phyloP scores from a whole-genome alignment of 2,329 filamentous ascomycete species.

The Plenodomus biglobosus region DNA sequence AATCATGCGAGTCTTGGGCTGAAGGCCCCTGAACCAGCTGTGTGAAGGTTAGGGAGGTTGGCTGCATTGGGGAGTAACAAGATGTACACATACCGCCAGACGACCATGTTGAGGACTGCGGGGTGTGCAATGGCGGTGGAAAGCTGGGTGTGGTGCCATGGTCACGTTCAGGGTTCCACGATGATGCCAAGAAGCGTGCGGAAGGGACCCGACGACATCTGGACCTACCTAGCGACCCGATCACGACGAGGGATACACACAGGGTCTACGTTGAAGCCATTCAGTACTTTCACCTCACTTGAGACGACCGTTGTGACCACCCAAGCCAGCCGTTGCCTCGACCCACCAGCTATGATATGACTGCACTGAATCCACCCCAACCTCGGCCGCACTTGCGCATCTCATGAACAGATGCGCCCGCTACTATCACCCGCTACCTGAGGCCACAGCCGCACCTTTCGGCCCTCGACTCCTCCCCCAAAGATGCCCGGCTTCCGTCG shows the following conservation, averaged over 20 bases:
- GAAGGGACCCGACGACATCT: no score
- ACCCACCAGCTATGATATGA: conserved; percentile 5
- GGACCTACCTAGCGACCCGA: background rate
- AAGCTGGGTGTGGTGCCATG: background rate
- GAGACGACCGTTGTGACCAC: no score
- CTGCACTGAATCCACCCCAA: conserved; percentile 1
- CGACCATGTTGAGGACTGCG: conserved; percentile 29
- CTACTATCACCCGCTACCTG: conserved; percentile 19
- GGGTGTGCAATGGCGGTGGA: background rate
- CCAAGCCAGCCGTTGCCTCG: background rate
- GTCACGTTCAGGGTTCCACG: conserved; percentile 3
- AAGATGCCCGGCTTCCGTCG: conserved; percentile 42
- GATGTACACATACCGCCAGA: conserved; percentile 40
- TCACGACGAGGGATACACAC: background rate
- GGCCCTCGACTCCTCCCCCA: conserved; percentile 9
- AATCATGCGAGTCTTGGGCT: conserved; percentile 68
- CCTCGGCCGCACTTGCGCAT: conserved; percentile 16
- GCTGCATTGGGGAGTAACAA: background rate
- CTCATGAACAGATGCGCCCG: conserved; percentile 27
- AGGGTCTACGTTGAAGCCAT: background rate
- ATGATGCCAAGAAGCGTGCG: conserved; percentile 4
- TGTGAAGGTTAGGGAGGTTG: conserved; percentile 3
- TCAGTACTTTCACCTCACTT: no score
- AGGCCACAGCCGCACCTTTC: conserved; percentile 15
- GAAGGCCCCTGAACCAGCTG: conserved; percentile 66